These are phyloP conservation scores for Solanum pennellii DNA, from an alignment of 257 asterid genomes.

Conservation along the genomic window DNA sequence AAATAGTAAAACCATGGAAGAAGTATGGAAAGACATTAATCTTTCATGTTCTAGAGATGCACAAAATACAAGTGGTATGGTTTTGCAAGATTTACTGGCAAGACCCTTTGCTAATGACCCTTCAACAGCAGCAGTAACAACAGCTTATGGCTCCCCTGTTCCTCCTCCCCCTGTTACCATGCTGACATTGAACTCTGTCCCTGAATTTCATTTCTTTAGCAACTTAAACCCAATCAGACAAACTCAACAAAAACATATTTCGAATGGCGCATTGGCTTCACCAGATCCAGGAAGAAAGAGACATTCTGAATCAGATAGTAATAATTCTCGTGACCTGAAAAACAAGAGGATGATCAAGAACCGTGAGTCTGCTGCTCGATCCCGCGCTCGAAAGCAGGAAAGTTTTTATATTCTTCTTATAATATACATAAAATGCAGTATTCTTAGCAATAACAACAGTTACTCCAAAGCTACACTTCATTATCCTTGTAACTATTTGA, in stretches of 20 bases:
- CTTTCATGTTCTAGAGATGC: constrained; percentile 13
- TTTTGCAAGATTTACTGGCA: constrained; percentile 51
- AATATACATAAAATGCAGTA: not conserved
- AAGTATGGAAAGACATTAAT: constrained; percentile 58
- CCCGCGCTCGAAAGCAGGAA: constrained; percentile 80
- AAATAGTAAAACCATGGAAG: constrained; percentile 40
- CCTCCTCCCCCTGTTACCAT: constrained; percentile 24
- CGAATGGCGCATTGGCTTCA: not conserved
- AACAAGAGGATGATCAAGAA: constrained; percentile 80
- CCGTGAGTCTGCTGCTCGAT: constrained; percentile 82
- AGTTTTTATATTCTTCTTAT: not conserved
- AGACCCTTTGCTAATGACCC: constrained; percentile 17
- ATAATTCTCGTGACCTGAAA: constrained; percentile 30
- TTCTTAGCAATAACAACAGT: no score
- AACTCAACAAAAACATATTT: not conserved
- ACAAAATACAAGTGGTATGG: constrained; percentile 6
- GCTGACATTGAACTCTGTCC: constrained; percentile 35
- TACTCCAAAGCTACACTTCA: no score
- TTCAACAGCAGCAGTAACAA: not conserved
- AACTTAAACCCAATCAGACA: not conserved
- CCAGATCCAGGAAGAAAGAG: constrained; percentile 18
- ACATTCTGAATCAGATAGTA: constrained; percentile 3
- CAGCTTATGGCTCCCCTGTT: not conserved
- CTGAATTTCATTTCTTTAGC: constrained; percentile 15
- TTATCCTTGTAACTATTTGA: no score